These are phyloP conservation scores for Wickerhamomyces sp. DNA, from an alignment of 1,139 yeast species.

Conservation along the genomic window DNA sequence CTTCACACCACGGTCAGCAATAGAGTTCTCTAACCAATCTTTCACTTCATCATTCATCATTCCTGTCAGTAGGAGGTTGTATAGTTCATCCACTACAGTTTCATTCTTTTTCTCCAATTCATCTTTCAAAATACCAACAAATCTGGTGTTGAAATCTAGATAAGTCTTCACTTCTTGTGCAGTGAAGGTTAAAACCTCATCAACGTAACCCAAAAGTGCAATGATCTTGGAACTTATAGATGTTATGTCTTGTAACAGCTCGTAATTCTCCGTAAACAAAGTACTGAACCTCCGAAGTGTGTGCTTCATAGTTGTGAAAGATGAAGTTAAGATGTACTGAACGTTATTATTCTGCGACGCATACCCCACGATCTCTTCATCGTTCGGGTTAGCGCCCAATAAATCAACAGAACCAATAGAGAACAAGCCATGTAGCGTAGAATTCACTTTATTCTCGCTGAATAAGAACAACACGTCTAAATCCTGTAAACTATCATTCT, in stretches of 20 bases:
- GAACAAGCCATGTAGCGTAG: conserved; percentile 32
- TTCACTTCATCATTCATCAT: conserved; percentile 43
- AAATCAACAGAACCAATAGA: conserved; percentile 22
- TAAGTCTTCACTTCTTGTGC: conserved; percentile 38
- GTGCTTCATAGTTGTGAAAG: conserved; percentile 17
- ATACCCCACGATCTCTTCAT: conserved; percentile 20
- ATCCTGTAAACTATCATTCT: conserved; percentile 24
- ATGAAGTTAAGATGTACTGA: conserved; percentile 19
- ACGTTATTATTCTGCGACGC: conserved; percentile 5
- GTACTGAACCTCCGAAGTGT: conserved; percentile 14
- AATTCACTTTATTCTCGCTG: conserved; percentile 20
- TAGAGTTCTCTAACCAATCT: conserved; percentile 43
- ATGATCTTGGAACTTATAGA: conserved; percentile 26
- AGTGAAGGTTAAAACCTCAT: conserved; percentile 35
- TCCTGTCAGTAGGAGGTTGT: conserved; percentile 54
- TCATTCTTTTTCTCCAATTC: conserved; percentile 19
- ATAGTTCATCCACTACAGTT: conserved; percentile 33
- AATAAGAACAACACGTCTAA: conserved; percentile 30
- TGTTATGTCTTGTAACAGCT: conserved; percentile 25
- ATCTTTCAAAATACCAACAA: conserved; percentile 27
- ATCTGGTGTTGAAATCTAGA: conserved; percentile 34
- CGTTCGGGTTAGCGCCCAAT: conserved; percentile 10
- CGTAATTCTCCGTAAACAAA: conserved; percentile 6
- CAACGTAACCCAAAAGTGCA: conserved; percentile 32
- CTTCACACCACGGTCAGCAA: conserved; percentile 67